These are phyloP conservation scores for Pseudonitzschia pungens DNA, from an alignment of 108 stramenopile species.

Conservation along the genomic window DNA sequence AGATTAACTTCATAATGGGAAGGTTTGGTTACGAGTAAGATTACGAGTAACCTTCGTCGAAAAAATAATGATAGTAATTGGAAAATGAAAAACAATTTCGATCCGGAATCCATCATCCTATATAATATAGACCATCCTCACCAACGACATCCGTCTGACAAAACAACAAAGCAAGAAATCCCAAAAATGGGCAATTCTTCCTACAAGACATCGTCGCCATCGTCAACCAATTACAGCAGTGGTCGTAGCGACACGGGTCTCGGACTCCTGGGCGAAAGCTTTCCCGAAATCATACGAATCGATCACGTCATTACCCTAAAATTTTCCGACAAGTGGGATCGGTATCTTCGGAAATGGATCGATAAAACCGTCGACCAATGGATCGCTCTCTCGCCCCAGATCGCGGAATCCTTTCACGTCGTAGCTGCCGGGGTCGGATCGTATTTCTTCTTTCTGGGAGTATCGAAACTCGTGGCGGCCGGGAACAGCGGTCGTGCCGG, in stretches of 20 bases:
- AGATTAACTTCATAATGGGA: no score
- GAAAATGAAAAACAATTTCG: no score
- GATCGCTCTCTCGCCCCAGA: background rate
- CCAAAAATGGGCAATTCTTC: constrained; percentile 1
- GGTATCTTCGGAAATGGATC: constrained; percentile 2
- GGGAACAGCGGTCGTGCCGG: no score
- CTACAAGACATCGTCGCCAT: constrained; percentile 4
- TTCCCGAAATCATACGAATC: constrained; percentile 14
- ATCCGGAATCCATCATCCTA: no score
- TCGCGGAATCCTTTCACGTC: constrained; percentile 10
- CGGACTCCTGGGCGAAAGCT: background rate
- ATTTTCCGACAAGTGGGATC: constrained; percentile 15
- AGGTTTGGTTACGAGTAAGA: no score
- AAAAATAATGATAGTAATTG: no score
- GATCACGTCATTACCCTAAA: constrained; percentile 13
- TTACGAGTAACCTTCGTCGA: no score
- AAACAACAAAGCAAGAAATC: background rate
- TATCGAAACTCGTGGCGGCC: constrained; percentile 11
- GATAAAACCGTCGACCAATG: background rate
- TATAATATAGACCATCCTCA: no score
- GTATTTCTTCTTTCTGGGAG: constrained; percentile 11
- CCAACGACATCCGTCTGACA: background rate
- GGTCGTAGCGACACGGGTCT: background rate
- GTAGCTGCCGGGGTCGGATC: constrained; percentile 11
- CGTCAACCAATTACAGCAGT: background rate